phyloP scores from a whole-genome alignment of 2,329 filamentous ascomycete genomes.

The Ascochyta fabae region DNA sequence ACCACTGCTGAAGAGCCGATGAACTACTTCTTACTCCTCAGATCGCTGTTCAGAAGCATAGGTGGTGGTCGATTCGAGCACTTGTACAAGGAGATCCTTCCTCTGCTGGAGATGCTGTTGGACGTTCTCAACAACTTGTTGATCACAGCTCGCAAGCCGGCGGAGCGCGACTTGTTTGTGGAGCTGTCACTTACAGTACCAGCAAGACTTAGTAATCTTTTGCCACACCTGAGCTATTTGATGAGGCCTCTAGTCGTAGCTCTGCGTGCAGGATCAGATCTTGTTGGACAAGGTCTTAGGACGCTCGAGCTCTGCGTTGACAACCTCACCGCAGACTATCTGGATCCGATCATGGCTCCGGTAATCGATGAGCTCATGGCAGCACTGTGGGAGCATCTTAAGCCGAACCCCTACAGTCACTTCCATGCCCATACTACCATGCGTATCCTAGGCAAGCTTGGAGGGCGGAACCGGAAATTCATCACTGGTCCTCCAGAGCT shows the following conservation, averaged over 20 bases:
- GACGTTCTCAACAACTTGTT: slow-evolving; percentile 96
- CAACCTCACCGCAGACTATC: slow-evolving; percentile 95
- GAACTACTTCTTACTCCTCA: slow-evolving; percentile 95
- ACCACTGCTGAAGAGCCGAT: slow-evolving; percentile 96
- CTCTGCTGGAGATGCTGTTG: slow-evolving; percentile 93
- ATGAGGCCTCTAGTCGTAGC: slow-evolving; percentile 99
- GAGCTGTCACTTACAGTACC: slow-evolving; percentile 96
- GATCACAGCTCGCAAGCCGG: slow-evolving; percentile 85
- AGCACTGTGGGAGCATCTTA: slow-evolving; percentile 92
- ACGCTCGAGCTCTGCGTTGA: slow-evolving; percentile 97
- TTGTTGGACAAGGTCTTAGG: slow-evolving; percentile 91
- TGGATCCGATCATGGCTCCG: slow-evolving; percentile 98
- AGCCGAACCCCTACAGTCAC: slow-evolving; percentile 92
- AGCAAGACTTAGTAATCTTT: slow-evolving; percentile 87
- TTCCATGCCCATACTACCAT: slow-evolving; percentile 98
- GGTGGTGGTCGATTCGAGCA: slow-evolving; percentile 97
- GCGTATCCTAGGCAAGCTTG: slow-evolving; percentile 94
- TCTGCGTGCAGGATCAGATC: slow-evolving; percentile 84
- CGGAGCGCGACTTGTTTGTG: slow-evolving; percentile 93
- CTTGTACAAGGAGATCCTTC: slow-evolving; percentile 96
- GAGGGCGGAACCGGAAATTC: slow-evolving; percentile 93
- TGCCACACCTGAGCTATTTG: slow-evolving; percentile 93
- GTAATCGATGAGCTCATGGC: slow-evolving; percentile 99
- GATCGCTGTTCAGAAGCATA: slow-evolving; percentile 94
- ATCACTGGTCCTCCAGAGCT: slow-evolving; percentile 89